Evolutionary conservation across 495 filamentous ascomycete species (phyloP), one percentile per base, ranked within the genome.

Genomic region (Mytilinidion resinicola): DNA sequence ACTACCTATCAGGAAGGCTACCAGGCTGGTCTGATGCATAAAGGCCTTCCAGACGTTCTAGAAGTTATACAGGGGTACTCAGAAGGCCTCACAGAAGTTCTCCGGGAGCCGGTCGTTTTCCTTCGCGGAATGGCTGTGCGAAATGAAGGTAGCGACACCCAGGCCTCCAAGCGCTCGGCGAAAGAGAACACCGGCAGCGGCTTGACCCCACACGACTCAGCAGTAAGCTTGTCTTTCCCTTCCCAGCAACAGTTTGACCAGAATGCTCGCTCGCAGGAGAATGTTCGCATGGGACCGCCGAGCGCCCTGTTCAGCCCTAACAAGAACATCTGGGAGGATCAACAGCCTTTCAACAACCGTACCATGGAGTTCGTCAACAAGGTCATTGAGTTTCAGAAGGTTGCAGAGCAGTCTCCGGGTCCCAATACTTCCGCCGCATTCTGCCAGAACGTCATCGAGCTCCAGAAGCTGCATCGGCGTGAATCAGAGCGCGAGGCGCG

Each of bases 1-100:
- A 44, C 51, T 20, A 66, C 63, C 4, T 72, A 64, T 46, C 55
- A 63, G 44, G 68, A 71, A 42, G 69, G 67, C 43, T 71, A 61
- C 48, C 62, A 66, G n/a, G 64, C 68, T 4, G 70, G 70, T n/a
- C 47, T 64, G 12, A 35, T 55, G 20, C 68, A 69, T 39, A 15
- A 56, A 37, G 57, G 67, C 14, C 19, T 69, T 38, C 64, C 53
- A 2, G 44, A 47, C n/a, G 59, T 63, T 44, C 39, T 41, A 8
- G 68, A 72, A 14, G 63, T 67, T 15, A 42, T 72, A 8, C 52
- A 58, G 15, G 69, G 69, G 0, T 72, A 66, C 59, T 52, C 62
- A 30, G 61, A 67, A 37, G 69, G 66, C 20, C 47, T 72, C 20
- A 15, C 52, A 9, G 38, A 44, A 15, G 58, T 34, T 14, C 21